Evolutionary conservation across 495 filamentous ascomycete species (phyloP).

Genomic region (Penicillium manginii): DNA sequence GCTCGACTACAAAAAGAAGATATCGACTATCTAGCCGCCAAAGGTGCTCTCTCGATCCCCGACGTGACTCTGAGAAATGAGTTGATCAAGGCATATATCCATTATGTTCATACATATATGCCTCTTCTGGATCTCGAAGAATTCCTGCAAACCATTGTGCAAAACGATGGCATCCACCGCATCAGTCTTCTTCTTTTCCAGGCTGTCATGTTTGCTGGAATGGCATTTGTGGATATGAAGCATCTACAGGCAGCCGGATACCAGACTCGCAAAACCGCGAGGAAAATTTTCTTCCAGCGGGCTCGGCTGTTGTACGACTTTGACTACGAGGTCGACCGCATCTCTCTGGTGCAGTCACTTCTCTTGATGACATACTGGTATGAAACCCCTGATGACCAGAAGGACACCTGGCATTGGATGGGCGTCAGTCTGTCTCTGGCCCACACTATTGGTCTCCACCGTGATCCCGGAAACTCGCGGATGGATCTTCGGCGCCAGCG

Average conservation of each 20-base stretch:
- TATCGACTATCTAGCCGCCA: constrained; percentile 71
- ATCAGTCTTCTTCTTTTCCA: constrained; percentile 82
- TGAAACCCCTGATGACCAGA: constrained; percentile 85
- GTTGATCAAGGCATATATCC: constrained; percentile 72
- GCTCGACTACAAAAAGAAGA: constrained; percentile 71
- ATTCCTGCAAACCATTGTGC: constrained; percentile 67
- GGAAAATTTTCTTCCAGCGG: constrained; percentile 79
- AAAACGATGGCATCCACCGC: constrained; percentile 65
- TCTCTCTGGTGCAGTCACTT: constrained; percentile 80
- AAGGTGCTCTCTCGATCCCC: constrained; percentile 76
- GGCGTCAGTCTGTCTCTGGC: constrained; percentile 81
- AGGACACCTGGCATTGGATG: constrained; percentile 94
- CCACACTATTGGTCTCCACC: constrained; percentile 82
- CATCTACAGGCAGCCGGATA: constrained; percentile 72
- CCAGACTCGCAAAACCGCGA: constrained; percentile 67
- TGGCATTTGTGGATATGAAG: constrained; percentile 74
- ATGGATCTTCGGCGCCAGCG: constrained; percentile 72
- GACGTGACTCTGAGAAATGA: constrained; percentile 69
- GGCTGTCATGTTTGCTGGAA: constrained; percentile 80
- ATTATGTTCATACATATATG: constrained; percentile 89
- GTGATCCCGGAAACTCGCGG: constrained; percentile 73
- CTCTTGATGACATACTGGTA: constrained; percentile 92
- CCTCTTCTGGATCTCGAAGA: constrained; percentile 79
- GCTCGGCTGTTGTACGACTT: constrained; percentile 81
- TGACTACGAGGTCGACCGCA: constrained; percentile 81